Conservation (phyloP, 441 rosid genomes). For the Aquilaria agallochum region DNA sequence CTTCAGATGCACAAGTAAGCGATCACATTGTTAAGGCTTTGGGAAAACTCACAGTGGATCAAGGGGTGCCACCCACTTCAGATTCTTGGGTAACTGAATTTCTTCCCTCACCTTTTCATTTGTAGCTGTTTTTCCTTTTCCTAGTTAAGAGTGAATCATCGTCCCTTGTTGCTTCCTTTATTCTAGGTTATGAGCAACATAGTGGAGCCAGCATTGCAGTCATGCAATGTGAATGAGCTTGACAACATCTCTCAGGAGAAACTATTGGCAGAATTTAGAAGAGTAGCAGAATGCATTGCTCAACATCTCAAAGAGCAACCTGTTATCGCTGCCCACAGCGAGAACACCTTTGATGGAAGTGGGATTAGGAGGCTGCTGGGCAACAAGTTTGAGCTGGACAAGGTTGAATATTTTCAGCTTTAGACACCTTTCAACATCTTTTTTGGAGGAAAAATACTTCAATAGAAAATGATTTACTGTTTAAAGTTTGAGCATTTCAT, state of each 20-base stretch:
- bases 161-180: conserved; percentile 10
- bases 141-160: neutral
- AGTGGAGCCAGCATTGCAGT: conserved; percentile 61
- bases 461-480: neutral
- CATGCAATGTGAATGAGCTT: conserved; percentile 32
- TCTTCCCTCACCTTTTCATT: neutral
- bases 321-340: conserved; percentile 94
- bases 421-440: neutral
- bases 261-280: conserved; percentile 64
- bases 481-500: neutral
- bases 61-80: conserved; percentile 83
- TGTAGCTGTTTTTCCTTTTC: too few species aligned
- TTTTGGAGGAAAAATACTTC: too few species aligned
- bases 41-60: conserved; percentile 77
- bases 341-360: conserved; percentile 82
- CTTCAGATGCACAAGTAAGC: conserved; percentile 39
- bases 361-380: conserved; percentile 68
- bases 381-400: conserved; percentile 85
- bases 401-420: conserved; percentile 35
- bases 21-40: conserved; percentile 52
- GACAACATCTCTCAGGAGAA: conserved; percentile 50
- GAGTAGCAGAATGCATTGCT: conserved; percentile 56
- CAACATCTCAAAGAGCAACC: conserved; percentile 88
- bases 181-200: conserved; percentile 76
- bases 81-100: conserved; percentile 74